Evolutionary conservation across 495 filamentous ascomycete species (phyloP), one percentile per base, ranked within the genome.

Genomic region (Trichoderma parareesei): DNA sequence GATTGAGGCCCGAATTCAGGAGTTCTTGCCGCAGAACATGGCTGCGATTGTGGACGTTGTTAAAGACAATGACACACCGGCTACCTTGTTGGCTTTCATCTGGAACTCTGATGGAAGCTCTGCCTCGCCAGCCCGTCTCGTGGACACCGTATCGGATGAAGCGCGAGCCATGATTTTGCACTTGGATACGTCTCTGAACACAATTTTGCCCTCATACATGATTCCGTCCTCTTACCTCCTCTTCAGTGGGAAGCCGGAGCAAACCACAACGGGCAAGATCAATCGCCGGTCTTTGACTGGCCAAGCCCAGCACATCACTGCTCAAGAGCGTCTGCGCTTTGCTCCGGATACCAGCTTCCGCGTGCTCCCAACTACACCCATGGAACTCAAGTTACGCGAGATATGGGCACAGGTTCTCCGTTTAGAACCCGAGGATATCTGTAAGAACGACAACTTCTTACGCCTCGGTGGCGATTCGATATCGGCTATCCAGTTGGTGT

Each of bases 121-220:
- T 10, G 14, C 18, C 20, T 14, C 55, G 55, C 11, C 27, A 60
- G 11, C 18, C 16, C n/a, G n/a, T 33, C 65, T 5, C 71, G 88
- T 2, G 70, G 69, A 6, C 69, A 70, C 74, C 38, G 63, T 96
- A 60, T 95, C 91, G 0, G 92, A 96, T 73, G 73, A 77, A 48
- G 77, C 88, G 66, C 87, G 85, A 0, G 73, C 81, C 18, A 71
- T 82, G 4, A 77, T 80, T 0, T 86, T 85, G 91, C 91, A 95
- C 68, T 88, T 85, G 66, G 82, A 87, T 57, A 93, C 72, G 89
- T 93, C 67, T 78, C 95, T 10, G 69, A 20, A 5, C 10, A 14
- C 55, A 18, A 27, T 27, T 20, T 64, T 73, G 3, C 71, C 71
- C 0, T 20, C 27, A 10, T 73, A 71, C 49, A 73, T 73, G 71